phyloP scores from a whole-genome alignment of 176 grass and related monocot genomes.

The Puccinellia tenuiflora region DNA sequence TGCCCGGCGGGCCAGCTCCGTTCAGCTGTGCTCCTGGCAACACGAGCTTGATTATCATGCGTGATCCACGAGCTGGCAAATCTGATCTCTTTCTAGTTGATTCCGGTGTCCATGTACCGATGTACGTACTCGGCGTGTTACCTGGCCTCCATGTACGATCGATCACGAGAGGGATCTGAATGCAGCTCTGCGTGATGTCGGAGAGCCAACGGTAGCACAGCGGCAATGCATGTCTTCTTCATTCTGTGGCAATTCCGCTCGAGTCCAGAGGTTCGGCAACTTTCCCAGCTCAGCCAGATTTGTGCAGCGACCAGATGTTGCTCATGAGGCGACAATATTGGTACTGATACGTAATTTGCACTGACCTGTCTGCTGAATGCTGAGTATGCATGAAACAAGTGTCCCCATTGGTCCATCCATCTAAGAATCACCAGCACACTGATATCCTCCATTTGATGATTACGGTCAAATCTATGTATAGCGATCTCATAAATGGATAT shows the following conservation, averaged over 20 bases:
- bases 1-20: slow-evolving; percentile 14
- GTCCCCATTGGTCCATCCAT: background rate
- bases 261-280: background rate
- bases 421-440: too few relatives aligned
- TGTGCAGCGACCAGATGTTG: slow-evolving; percentile 6
- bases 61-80: background rate
- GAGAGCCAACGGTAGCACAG: background rate
- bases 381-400: background rate
- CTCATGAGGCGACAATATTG: background rate
- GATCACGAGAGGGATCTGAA: slow-evolving; percentile 17
- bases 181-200: background rate
- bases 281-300: background rate
- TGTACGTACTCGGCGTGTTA: background rate
- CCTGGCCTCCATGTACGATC: background rate
- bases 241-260: background rate
- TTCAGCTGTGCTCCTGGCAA: background rate
- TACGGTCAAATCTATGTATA: too few relatives aligned
- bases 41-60: background rate
- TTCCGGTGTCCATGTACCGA: too few relatives aligned
- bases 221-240: background rate
- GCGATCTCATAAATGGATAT: too few relatives aligned
- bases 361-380: background rate
- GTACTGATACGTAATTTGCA: background rate
- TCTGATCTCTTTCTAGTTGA: background rate
- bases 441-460: too few relatives aligned